These are phyloP conservation scores for Pichia sorboxylosa DNA, from an alignment of 1,139 yeast genomes.

Conservation along the genomic window DNA sequence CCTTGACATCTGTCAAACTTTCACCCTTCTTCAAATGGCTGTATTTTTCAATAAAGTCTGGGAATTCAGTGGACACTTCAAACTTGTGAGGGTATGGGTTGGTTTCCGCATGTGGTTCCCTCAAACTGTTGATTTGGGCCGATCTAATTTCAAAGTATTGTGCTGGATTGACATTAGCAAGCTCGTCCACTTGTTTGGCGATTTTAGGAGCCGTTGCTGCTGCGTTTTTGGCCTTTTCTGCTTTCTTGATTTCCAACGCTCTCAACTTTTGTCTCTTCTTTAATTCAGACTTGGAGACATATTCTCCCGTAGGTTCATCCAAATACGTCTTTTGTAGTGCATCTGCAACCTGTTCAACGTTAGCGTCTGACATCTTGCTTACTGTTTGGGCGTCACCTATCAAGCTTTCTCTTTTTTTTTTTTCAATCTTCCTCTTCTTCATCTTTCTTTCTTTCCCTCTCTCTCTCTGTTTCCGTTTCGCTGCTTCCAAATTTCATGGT, in stretches of 20 bases:
- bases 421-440: no score
- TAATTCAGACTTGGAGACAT: conserved; percentile 90
- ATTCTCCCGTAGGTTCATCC: conserved; percentile 93
- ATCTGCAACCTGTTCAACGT: conserved; percentile 57
- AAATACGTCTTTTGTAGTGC: conserved; percentile 76
- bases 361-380: no score
- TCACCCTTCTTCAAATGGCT: conserved; percentile 70
- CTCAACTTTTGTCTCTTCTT: conserved; percentile 92
- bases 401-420: no score
- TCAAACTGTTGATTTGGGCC: conserved; percentile 74
- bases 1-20: conserved; percentile 58
- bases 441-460: no score
- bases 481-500: no score
- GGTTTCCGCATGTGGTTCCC: conserved; percentile 44
- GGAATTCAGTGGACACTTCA: conserved; percentile 51
- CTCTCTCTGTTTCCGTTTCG: background rate
- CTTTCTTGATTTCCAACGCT: conserved; percentile 78
- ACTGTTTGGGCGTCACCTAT: no score
- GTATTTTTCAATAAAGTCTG: conserved; percentile 65
- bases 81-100: conserved; percentile 98
- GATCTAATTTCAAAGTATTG: conserved; percentile 92
- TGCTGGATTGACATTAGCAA: conserved; percentile 86
- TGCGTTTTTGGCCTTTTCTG: conserved; percentile 69
- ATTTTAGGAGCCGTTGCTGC: conserved; percentile 41
- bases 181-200: conserved; percentile 52